Evolutionary conservation across 2,329 filamentous ascomycete genomes (phyloP), one percentile per base, ranked within the genome.

Genomic region (Stagonosporopsis chrysanthemi): DNA sequence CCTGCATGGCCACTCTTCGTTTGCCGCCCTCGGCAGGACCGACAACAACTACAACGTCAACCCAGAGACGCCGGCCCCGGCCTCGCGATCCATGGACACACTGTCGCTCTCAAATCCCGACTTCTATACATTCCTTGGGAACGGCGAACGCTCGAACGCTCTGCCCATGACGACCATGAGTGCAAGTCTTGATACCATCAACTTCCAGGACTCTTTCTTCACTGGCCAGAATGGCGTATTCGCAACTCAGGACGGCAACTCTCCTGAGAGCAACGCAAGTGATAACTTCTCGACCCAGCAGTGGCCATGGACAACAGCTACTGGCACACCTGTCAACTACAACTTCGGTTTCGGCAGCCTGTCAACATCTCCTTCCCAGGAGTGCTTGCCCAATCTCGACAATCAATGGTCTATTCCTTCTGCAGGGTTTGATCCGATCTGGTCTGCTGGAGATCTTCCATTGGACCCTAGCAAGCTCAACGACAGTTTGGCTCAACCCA

Each of bases 361-460:
- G 28, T 77, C 75, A 2, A 77, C 75, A 1, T 76, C 75, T 9
- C 74, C 75, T 23, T 76, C 74, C 29, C 75, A 75, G 46, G 75
- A 77, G 36, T 75, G 72, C 51, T 58, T 75, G 2, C 62, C 74
- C n/a, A 71, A 69, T 19, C 61, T 73, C 12, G 74, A 75, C 22
- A 68, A 56, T 51, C 73, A 75, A 31, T 77, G 70, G 70, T 51
- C 66, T n/a, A 69, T 75, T 29, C 69, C 73, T 8, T 73, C 73
- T 33, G 69, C 71, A 58, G 73, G 72, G 23, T 65, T 76, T 57
- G 70, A 75, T 50, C 68, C 72, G 12, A 59, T 73, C 11, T 79
- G 76, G 75, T 76, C 75, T 45, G 74, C 77, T 51, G 71, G 71
- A 4, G 77, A 79, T 53, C 71, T 79, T 29, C 77, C 77, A 6